Conservation (phyloP, 768 basidiomycete species). For the Fibroporia radiculosa region DNA sequence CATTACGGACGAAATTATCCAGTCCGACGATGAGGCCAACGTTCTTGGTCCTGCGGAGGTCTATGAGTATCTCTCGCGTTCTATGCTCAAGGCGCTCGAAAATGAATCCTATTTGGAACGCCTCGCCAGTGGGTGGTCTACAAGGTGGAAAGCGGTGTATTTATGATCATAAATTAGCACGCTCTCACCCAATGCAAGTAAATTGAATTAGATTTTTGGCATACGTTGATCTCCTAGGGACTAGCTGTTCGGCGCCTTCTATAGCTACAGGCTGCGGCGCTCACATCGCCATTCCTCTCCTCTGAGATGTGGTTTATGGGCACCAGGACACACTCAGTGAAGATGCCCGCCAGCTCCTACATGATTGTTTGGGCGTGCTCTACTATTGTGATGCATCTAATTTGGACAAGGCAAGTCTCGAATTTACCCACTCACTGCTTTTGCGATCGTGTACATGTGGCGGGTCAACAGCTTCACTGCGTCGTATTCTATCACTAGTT, state of each 20-base stretch:
- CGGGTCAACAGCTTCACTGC: no score
- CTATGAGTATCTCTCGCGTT: constrained; percentile 83
- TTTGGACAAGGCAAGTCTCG: constrained; percentile 96
- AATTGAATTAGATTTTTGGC: constrained; percentile 67
- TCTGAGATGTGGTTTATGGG: constrained; percentile 87
- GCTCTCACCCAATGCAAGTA: no score
- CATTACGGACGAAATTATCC: constrained; percentile 69
- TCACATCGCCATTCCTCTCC: constrained; percentile 87
- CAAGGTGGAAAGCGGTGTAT: constrained; percentile 74
- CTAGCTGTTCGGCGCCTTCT: constrained; percentile 88
- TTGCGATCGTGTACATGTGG: no score
- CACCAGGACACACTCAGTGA: constrained; percentile 65
- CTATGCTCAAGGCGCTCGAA: constrained; percentile 90
- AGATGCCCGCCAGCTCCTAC: constrained; percentile 70
- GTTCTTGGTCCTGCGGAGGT: constrained; percentile 80
- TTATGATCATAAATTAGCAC: no score
- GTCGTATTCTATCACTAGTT: no score
- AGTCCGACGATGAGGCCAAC: constrained; percentile 82
- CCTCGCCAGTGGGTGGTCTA: constrained; percentile 85
- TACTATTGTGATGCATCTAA: constrained; percentile 96
- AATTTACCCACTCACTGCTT: no score
- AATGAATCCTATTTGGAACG: constrained; percentile 94
- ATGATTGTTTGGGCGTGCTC: constrained; percentile 85
- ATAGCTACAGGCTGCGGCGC: constrained; percentile 93
- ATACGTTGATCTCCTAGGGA: constrained; percentile 93